phyloP scores from a whole-genome alignment of 768 basidiomycete genomes.

The Agrocybe chaxingu region DNA sequence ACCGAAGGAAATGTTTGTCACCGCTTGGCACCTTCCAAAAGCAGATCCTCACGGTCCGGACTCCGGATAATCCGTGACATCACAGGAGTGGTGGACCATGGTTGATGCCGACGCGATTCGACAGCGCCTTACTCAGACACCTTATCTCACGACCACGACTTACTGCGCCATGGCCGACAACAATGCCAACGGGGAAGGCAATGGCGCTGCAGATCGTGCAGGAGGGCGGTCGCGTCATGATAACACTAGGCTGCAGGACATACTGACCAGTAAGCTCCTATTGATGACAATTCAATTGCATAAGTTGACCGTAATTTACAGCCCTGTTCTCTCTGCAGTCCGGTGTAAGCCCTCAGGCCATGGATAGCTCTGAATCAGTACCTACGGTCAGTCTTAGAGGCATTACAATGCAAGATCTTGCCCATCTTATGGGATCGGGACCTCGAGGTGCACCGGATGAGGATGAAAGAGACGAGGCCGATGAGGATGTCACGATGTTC shows the following conservation, averaged over 20 bases:
- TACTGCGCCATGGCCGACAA: constrained; percentile 13
- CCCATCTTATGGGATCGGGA: constrained; percentile 22
- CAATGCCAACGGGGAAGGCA: neutral
- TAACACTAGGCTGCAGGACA: constrained; percentile 15
- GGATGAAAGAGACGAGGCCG: constrained; percentile 34
- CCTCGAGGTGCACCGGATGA: constrained; percentile 21
- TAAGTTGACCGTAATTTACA: constrained; percentile 9
- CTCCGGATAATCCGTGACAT: constrained; percentile 9
- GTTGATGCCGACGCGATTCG: neutral
- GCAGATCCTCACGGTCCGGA: constrained; percentile 1
- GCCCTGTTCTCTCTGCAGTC: constrained; percentile 31
- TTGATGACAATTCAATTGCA: neutral
- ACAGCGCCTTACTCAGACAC: neutral
- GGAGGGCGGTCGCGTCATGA: constrained; percentile 1
- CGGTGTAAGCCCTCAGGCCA: constrained; percentile 13
- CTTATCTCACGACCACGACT: constrained; percentile 1
- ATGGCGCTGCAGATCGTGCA: no score
- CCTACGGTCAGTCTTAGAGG: constrained; percentile 22
- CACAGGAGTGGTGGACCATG: neutral
- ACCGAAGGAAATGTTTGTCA: constrained; percentile 11
- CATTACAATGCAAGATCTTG: constrained; percentile 28
- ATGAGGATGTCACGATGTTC: constrained; percentile 2
- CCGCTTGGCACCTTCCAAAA: constrained; percentile 10
- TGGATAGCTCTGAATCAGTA: constrained; percentile 6
- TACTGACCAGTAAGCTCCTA: constrained; percentile 14